Evolutionary conservation across 2,329 filamentous ascomycete species (phyloP), one percentile per base, ranked within the genome.

Genomic region (Pseudogymnoascus sp.): DNA sequence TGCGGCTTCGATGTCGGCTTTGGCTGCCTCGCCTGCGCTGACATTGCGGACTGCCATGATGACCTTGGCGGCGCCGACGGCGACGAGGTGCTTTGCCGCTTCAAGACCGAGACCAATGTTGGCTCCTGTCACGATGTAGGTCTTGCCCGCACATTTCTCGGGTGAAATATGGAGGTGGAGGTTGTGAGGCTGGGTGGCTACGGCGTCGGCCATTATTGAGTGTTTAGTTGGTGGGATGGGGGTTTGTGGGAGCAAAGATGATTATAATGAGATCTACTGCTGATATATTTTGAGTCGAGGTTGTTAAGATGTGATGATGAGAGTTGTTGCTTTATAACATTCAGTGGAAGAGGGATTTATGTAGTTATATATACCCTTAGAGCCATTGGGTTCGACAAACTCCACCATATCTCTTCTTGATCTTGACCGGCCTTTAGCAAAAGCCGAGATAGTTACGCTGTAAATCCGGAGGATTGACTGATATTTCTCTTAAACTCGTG

Each of bases 51-150:
- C 71, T 4, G 74, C 76, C 63, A 78, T 72, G 55, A 76, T 73
- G 41, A 78, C 69, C 31, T 72, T 68, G 1, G 68, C 49, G 6
- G 75, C 76, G 8, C 72, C 72, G 2, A 77, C 71, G 8, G 70
- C 71, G 61, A 74, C 67, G 62, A 75, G 70, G 60, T 76, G 72
- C 1, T 69, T 70, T 11, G 73, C 70, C 0, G 76, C 71, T 61
- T 78, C 76, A 0, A 74, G 67, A 0, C 77, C 77, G 1, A 79
- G 68, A 4, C 77, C 76, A 0, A 68, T 69, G 60, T 79, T 79
- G 7, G 75, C 71, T 1, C 77, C 77, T 0, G 76, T 78, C 26
- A 69, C 70, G 3, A 71, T 16, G 35, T 63, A 62, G 67, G 64
- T 65, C 19, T 43, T 33, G 12, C 64, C 64, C 10, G 29, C 21